A percentile compares a stretch with the other conserved stretches of the same genome.
Conservation (phyloP, 2,329 filamentous ascomycete genomes). For the Leptographium lundbergii region DNA sequence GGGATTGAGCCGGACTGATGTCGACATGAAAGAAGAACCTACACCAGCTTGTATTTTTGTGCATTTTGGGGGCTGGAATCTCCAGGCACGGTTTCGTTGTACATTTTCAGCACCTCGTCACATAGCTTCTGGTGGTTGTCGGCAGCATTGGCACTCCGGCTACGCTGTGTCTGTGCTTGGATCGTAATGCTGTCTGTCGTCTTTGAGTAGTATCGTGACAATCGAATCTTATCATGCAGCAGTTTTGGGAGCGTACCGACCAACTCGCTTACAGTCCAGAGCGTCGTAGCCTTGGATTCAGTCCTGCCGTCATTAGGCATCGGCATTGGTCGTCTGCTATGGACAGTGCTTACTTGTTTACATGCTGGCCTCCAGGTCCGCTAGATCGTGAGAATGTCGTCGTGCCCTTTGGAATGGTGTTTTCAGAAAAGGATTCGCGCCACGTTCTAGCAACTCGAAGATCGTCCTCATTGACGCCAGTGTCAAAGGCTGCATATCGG, state of each 20-base stretch:
- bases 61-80: constrained; percentile 32
- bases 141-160: constrained; percentile 36
- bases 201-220: constrained; percentile 40
- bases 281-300: constrained; percentile 45
- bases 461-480: constrained; percentile 34
- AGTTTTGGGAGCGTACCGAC: constrained; percentile 31
- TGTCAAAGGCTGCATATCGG: constrained; percentile 34
- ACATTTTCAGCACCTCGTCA: constrained; percentile 35
- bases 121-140: constrained; percentile 37
- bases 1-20: not conserved
- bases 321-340: not conserved
- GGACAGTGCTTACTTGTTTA: constrained; percentile 38
- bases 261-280: constrained; percentile 36
- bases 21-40: constrained; percentile 12
- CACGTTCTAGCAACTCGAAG: constrained; percentile 39
- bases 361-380: constrained; percentile 48
- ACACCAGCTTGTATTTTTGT: constrained; percentile 37
- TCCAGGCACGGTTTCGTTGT: constrained; percentile 31
- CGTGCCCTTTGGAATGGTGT: constrained; percentile 34
- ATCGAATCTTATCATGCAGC: constrained; percentile 32
- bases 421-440: constrained; percentile 30
- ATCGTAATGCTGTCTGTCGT: constrained; percentile 40
- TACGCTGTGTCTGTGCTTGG: constrained; percentile 41
- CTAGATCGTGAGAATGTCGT: constrained; percentile 46
- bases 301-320: constrained; percentile 27